Percentiles rank a stretch among this genome's conserved stretches.
These are phyloP conservation scores for Tillandsia leiboldiana DNA, from an alignment of 176 grass and related monocot genomes.

Conservation along the genomic window DNA sequence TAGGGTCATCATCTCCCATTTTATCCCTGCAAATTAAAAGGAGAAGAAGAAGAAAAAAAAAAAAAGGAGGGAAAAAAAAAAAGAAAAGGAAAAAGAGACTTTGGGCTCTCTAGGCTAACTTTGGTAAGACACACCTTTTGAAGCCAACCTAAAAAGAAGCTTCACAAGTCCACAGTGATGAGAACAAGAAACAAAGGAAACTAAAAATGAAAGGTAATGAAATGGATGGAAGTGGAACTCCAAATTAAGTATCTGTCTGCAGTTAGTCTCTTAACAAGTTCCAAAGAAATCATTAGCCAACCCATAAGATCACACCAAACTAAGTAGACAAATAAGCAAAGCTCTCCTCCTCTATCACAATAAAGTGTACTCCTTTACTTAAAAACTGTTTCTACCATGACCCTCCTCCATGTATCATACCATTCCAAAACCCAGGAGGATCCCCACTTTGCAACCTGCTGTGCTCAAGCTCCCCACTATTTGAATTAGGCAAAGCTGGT, in stretches of 20 bases:
- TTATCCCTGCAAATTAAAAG: background rate
- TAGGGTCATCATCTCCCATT: background rate
- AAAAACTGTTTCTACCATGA: background rate
- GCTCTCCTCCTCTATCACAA: too few relatives aligned
- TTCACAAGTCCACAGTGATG: conserved; percentile 9
- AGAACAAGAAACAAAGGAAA: background rate
- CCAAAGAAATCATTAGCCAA: conserved; percentile 4
- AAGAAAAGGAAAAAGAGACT: background rate
- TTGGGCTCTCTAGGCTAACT: background rate
- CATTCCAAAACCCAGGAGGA: conserved; percentile 40
- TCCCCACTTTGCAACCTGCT: conserved; percentile 35
- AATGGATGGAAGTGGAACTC: conserved; percentile 3
- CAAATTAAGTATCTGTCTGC: conserved; percentile 5
- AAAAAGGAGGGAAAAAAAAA: background rate
- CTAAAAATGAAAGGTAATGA: background rate
- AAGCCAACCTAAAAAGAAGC: conserved; percentile 15
- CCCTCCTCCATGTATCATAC: conserved; percentile 42
- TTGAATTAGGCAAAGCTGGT: background rate
- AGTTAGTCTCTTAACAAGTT: conserved; percentile 6
- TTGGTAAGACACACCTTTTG: conserved; percentile 2
- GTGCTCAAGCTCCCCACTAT: conserved; percentile 24
- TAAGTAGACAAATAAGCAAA: background rate
- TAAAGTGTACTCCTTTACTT: background rate
- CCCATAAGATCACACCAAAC: conserved; percentile 3
- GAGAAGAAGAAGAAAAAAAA: background rate